phyloP scores from a whole-genome alignment of 1,284 basidiomycete genomes.

The Meira nashicola region DNA sequence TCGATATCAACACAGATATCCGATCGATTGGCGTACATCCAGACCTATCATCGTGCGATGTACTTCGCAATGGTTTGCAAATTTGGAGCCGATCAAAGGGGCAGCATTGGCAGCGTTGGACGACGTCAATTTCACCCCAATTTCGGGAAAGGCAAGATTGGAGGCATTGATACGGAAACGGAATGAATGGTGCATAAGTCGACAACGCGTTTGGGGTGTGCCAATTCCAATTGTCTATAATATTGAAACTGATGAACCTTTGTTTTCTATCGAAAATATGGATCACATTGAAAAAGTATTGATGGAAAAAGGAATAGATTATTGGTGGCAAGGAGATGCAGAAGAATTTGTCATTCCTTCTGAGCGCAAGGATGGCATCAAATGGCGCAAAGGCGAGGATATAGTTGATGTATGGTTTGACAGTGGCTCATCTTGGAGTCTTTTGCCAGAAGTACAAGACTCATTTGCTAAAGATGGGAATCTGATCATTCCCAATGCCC shows the following conservation, averaged over 20 bases:
- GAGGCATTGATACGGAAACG: slow-evolving; percentile 78
- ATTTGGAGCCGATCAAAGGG: slow-evolving; percentile 76
- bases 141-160: slow-evolving; percentile 59
- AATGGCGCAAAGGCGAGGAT: slow-evolving; percentile 63
- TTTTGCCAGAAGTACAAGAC: slow-evolving; percentile 54
- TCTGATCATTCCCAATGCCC: neutral
- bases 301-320: slow-evolving; percentile 66
- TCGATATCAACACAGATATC: slow-evolving; percentile 80
- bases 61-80: slow-evolving; percentile 97
- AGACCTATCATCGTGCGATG: slow-evolving; percentile 87
- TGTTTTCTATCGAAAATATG: slow-evolving; percentile 68
- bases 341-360: slow-evolving; percentile 64
- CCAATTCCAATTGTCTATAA: slow-evolving; percentile 88
- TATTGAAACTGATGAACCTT: slow-evolving; percentile 59
- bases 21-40: slow-evolving; percentile 95
- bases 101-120: slow-evolving; percentile 69
- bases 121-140: slow-evolving; percentile 72
- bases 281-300: slow-evolving; percentile 74
- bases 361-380: slow-evolving; percentile 20
- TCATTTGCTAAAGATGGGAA: slow-evolving; percentile 20
- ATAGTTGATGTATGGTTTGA: slow-evolving; percentile 99
- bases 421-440: slow-evolving; percentile 89
- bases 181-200: slow-evolving; percentile 98
- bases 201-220: slow-evolving; percentile 95
- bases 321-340: slow-evolving; percentile 88